Conservation (phyloP, 805 yeast genomes). For the Lipomyces spencermartinsiae region DNA sequence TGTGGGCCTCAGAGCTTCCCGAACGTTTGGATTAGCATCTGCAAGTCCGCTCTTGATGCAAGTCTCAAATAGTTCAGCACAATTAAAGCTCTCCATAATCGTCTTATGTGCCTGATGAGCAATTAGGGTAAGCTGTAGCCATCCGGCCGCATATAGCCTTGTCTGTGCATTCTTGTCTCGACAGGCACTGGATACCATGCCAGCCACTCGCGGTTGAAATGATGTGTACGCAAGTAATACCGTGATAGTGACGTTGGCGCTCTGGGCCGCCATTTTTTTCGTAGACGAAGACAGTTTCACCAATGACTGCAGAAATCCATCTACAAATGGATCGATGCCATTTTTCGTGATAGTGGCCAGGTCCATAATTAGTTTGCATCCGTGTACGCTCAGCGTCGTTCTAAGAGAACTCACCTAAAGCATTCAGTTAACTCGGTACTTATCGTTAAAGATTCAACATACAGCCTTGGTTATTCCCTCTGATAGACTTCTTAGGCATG, state of each 20-base stretch:
- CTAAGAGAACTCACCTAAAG: slow-evolving; percentile 64
- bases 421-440: neutral
- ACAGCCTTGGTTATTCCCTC: slow-evolving; percentile 70
- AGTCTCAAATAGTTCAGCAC: slow-evolving; percentile 55
- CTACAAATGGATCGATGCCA: slow-evolving; percentile 51
- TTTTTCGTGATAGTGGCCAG: slow-evolving; percentile 42
- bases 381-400: slow-evolving; percentile 78
- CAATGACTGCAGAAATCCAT: slow-evolving; percentile 55
- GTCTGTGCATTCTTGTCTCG: slow-evolving; percentile 76
- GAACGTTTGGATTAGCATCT: slow-evolving; percentile 81
- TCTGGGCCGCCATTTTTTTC: slow-evolving; percentile 66
- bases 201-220: slow-evolving; percentile 58
- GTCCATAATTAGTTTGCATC: slow-evolving; percentile 80
- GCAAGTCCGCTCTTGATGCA: slow-evolving; percentile 65
- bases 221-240: slow-evolving; percentile 54
- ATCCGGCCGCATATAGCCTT: slow-evolving; percentile 68
- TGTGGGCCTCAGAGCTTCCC: slow-evolving; percentile 74
- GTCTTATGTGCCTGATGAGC: slow-evolving; percentile 53
- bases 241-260: slow-evolving; percentile 60
- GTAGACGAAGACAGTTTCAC: slow-evolving; percentile 63
- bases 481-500: slow-evolving; percentile 52
- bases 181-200: slow-evolving; percentile 57
- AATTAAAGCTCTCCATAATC: slow-evolving; percentile 45
- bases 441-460: neutral
- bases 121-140: slow-evolving; percentile 69